Evolutionary conservation across 495 filamentous ascomycete genomes (phyloP).

Genomic region (Penicillium ochrochloron): DNA sequence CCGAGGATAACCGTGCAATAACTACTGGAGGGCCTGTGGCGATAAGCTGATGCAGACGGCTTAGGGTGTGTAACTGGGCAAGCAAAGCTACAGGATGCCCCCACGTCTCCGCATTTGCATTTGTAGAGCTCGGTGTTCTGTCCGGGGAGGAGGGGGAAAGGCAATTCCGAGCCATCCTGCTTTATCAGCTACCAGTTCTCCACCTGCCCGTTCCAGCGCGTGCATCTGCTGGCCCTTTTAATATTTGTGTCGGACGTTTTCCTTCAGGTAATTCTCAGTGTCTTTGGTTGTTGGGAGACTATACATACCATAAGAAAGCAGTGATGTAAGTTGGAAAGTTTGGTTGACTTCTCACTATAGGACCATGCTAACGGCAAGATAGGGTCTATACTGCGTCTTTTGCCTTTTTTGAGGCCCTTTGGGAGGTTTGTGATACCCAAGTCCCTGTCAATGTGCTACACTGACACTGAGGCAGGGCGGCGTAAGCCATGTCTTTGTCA

Average conservation of each 20-base stretch:
- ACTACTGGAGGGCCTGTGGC: not conserved
- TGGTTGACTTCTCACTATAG: slow-evolving; percentile 3
- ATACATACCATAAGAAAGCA: not conserved
- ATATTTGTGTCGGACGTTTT: not conserved
- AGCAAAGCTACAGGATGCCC: slow-evolving; percentile 8
- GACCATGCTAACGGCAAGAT: slow-evolving; percentile 15
- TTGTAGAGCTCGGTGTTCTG: slow-evolving; percentile 13
- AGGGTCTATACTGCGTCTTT: slow-evolving; percentile 73
- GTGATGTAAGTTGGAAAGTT: slow-evolving; percentile 15
- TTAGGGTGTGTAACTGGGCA: not conserved
- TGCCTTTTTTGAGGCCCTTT: slow-evolving; percentile 94
- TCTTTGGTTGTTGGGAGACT: not conserved
- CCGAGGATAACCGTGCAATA: not conserved
- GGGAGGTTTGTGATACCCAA: slow-evolving; percentile 57
- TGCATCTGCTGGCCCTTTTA: not conserved
- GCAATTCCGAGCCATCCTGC: slow-evolving; percentile 9
- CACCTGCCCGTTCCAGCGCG: not conserved
- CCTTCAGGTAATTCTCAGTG: not conserved
- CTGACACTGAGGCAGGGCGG: slow-evolving; percentile 62
- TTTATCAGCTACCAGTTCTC: slow-evolving; percentile 8
- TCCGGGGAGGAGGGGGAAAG: slow-evolving; percentile 16
- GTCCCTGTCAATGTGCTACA: slow-evolving; percentile 3
- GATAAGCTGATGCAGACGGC: not conserved
- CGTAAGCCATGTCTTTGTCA: slow-evolving; percentile 89
- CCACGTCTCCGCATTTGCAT: slow-evolving; percentile 25